Evolutionary conservation across 2,329 filamentous ascomycete species (phyloP), one percentile per base, ranked within the genome.

Genomic region (Penicillium hordei): DNA sequence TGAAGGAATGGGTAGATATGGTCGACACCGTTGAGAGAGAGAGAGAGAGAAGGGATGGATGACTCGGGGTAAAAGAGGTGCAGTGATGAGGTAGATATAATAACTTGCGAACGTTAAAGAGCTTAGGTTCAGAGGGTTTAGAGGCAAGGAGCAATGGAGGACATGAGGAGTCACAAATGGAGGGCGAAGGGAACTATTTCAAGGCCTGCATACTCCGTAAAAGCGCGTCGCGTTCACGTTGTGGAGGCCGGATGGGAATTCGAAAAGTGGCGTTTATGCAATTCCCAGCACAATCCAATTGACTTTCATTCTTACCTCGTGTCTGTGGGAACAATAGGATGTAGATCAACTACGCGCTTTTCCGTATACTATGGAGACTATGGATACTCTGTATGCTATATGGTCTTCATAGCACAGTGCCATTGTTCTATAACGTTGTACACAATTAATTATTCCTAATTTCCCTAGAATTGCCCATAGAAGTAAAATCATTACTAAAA

Each of bases 161-260:
- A 42, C 12, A 39, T 42, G 40, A 55, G 50, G 51, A 40, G 40
- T 55, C 36, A 48, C 40, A 53, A 59, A 50, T 57, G 52, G 54
- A 57, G 59, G 61, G 52, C 39, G 50, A 38, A 52, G 60, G 52
- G 50, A 52, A 63, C 38, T 66, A 65, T 63, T 67, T 60, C 61
- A 64, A 63, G 61, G 43, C 15, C 43, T 51, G 39, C 55, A 60
- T 55, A 50, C 40, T 25, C 42, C 39, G 36, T 39, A 54, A 42
- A 29, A 29, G 57, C 59, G 59, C 63, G 60, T 64, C 63, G 65
- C 65, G 64, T 66, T 59, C 48, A 61, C 56, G 62, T 51, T 54
- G 25, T 52, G 54, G 36, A 45, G 48, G 48, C 29, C 29, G 25
- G 52, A 54, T 55, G 25, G 31, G 40, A 52, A 39, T 45, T 45